Conservation (phyloP, 257 asterid species). For the Buddleja alternifolia region DNA sequence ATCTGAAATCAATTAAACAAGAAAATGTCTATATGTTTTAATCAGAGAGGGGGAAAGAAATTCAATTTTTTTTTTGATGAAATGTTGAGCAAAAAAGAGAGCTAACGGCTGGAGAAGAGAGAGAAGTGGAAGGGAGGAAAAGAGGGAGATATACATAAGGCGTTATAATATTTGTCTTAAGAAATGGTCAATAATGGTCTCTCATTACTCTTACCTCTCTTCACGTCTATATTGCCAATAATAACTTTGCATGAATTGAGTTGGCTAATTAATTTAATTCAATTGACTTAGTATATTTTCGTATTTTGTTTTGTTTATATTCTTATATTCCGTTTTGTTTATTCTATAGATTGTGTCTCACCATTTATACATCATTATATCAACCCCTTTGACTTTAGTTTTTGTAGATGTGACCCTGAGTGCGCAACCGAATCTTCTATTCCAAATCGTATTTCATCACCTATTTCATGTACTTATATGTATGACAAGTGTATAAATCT, state of each 20-base stretch:
- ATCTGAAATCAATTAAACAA: neutral
- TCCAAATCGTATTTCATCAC: neutral
- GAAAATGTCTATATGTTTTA: constrained; percentile 1
- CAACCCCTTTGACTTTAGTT: neutral
- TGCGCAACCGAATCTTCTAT: constrained; percentile 26
- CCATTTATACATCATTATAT: no score
- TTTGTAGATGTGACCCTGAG: no score
- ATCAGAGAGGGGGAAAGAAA: neutral
- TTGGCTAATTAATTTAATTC: no score
- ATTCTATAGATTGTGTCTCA: no score
- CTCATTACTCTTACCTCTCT: constrained; percentile 35
- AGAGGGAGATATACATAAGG: constrained; percentile 36
- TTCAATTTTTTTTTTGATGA: constrained; percentile 23
- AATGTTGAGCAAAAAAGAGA: constrained; percentile 32
- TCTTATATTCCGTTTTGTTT: no score
- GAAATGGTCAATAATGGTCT: constrained; percentile 42
- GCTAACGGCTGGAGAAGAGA: constrained; percentile 29
- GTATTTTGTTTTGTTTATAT: no score
- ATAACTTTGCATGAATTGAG: constrained; percentile 19
- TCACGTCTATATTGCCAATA: constrained; percentile 36
- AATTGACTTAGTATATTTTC: no score
- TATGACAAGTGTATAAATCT: no score
- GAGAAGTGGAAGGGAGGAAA: constrained; percentile 74
- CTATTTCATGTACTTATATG: no score
- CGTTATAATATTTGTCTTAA: constrained; percentile 32